Conservation (phyloP, 2,329 filamentous ascomycete genomes). For the Ramularia endophylla region DNA sequence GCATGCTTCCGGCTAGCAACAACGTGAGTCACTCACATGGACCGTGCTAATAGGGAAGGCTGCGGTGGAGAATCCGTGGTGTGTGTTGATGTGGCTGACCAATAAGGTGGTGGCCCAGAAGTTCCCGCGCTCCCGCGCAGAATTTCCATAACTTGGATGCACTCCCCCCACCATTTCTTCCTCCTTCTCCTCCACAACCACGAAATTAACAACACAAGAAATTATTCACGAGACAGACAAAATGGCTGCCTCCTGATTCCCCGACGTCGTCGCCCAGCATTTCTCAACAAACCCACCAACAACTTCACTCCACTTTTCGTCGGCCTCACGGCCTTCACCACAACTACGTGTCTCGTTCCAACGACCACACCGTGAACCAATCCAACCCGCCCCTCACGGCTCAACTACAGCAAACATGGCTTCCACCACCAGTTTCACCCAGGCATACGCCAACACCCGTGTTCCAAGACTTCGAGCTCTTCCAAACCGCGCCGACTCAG, state of each 20-base stretch:
- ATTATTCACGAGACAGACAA: constrained; percentile 21
- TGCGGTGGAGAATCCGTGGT: no score
- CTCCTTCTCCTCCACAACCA: constrained; percentile 11
- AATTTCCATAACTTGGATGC: no score
- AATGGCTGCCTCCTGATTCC: constrained; percentile 31
- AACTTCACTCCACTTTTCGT: constrained; percentile 24
- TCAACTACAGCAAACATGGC: constrained; percentile 69
- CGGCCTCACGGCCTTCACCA: constrained; percentile 33
- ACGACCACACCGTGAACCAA: constrained; percentile 55
- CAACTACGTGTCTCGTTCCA: constrained; percentile 21
- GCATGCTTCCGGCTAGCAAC: no score
- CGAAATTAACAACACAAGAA: constrained; percentile 14
- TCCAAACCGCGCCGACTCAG: constrained; percentile 45
- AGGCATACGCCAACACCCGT: constrained; percentile 44
- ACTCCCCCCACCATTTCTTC: background rate
- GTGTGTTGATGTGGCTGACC: no score
- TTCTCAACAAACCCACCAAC: constrained; percentile 17
- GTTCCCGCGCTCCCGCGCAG: no score
- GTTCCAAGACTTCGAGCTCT: constrained; percentile 72
- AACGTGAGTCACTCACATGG: no score
- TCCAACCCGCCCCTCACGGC: constrained; percentile 77
- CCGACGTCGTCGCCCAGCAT: constrained; percentile 27
- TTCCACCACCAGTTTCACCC: constrained; percentile 54
- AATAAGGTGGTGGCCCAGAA: no score
- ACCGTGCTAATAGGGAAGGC: no score